These are phyloP conservation scores for Yamadazyma diddensiae DNA, from an alignment of 1,139 yeast species.

Conservation along the genomic window DNA sequence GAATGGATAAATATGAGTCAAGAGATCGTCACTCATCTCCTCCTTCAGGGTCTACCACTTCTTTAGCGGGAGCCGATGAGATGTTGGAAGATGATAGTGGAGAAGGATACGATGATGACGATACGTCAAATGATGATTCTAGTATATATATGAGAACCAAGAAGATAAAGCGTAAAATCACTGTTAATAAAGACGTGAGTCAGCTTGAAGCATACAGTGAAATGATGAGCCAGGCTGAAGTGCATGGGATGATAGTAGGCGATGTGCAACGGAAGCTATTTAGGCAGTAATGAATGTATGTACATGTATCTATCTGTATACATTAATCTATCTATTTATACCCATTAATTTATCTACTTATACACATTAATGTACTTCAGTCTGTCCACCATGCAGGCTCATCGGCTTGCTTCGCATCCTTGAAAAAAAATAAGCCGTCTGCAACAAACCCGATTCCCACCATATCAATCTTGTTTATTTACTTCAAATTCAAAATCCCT, in stretches of 20 bases:
- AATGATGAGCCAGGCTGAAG: constrained; percentile 3
- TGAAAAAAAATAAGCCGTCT: constrained; percentile 2
- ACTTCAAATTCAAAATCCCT: too few relatives aligned
- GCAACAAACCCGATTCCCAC: constrained; percentile 2
- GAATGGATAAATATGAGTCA: neutral
- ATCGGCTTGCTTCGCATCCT: constrained; percentile 4
- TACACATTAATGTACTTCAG: too few relatives aligned
- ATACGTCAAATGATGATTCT: constrained; percentile 7
- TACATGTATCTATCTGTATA: too few relatives aligned
- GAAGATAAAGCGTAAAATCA: constrained; percentile 3
- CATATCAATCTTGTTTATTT: constrained; percentile 1
- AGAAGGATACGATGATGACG: constrained; percentile 6
- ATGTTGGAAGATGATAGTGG: constrained; percentile 6
- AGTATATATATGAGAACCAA: constrained; percentile 3
- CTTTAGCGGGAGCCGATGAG: neutral
- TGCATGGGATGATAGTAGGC: constrained; percentile 1
- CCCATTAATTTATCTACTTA: too few relatives aligned
- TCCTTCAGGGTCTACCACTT: neutral
- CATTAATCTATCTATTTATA: too few relatives aligned
- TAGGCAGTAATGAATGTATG: neutral
- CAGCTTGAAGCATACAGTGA: constrained; percentile 1
- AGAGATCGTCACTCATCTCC: neutral
- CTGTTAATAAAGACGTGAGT: constrained; percentile 1
- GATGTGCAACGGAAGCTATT: constrained; percentile 3
- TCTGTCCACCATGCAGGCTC: constrained; percentile 6